Evolutionary conservation across 2,329 filamentous ascomycete genomes (phyloP).

Genomic region (Thelonectria blattea): DNA sequence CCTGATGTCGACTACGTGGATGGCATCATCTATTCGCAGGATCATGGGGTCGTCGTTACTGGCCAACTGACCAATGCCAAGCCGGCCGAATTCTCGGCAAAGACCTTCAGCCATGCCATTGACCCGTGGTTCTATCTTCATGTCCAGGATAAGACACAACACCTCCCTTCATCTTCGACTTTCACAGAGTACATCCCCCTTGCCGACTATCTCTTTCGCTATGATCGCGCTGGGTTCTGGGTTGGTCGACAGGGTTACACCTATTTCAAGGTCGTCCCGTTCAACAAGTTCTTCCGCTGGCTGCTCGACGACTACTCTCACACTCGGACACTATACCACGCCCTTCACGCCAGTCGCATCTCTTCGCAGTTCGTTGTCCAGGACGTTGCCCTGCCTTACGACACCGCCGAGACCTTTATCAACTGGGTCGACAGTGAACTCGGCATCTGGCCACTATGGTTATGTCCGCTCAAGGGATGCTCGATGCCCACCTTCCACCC

Average conservation of each 20-base stretch:
- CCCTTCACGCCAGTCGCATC: constrained; percentile 63
- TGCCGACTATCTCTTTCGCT: constrained; percentile 63
- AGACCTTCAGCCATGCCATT: constrained; percentile 55
- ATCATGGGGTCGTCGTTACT: constrained; percentile 59
- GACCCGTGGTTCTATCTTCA: constrained; percentile 74
- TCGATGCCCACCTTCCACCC: constrained; percentile 36
- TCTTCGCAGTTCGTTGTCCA: constrained; percentile 65
- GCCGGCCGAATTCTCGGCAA: background rate
- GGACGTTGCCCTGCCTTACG: constrained; percentile 64
- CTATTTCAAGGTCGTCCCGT: constrained; percentile 56
- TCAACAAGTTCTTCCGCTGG: constrained; percentile 64
- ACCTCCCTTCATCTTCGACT: background rate
- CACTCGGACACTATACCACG: constrained; percentile 67
- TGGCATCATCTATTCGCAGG: constrained; percentile 59
- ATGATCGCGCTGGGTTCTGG: constrained; percentile 72
- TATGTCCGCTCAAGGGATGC: constrained; percentile 34
- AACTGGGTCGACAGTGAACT: constrained; percentile 38
- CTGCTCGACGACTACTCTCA: constrained; percentile 66
- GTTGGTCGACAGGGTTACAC: constrained; percentile 64
- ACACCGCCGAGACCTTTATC: constrained; percentile 45
- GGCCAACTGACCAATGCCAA: constrained; percentile 49
- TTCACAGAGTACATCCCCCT: constrained; percentile 35
- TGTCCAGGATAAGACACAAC: constrained; percentile 47
- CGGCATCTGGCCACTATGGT: constrained; percentile 40
- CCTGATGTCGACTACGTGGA: constrained; percentile 62